Conservation (phyloP, 2,329 filamentous ascomycete genomes). For the Albifimbria verrucaria region DNA sequence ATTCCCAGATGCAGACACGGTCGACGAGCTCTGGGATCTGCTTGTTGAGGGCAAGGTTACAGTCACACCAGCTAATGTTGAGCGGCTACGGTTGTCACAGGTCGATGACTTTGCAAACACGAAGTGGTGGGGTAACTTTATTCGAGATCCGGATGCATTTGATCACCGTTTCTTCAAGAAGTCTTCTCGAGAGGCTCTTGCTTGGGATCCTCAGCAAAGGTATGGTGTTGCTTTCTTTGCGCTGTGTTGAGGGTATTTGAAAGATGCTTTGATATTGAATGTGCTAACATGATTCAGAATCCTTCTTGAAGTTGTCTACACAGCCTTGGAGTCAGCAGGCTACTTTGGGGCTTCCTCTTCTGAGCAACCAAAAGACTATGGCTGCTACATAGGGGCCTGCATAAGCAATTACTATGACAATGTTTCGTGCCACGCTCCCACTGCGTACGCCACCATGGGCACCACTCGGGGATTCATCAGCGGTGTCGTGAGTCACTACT, state of each 20-base stretch:
- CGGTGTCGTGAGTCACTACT: conserved; percentile 31
- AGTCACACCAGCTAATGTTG: too few species aligned
- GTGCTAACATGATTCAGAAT: not conserved
- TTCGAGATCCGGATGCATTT: not conserved
- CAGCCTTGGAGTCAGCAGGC: not conserved
- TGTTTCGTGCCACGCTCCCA: conserved; percentile 29
- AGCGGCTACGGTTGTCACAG: not conserved
- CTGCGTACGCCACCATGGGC: conserved; percentile 35
- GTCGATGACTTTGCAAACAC: not conserved
- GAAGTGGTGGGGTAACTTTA: not conserved
- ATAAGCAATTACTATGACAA: conserved; percentile 38
- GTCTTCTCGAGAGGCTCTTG: not conserved
- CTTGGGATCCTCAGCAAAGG: not conserved
- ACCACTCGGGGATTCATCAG: conserved; percentile 26
- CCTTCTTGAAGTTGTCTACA: not conserved
- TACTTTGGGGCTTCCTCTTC: not conserved
- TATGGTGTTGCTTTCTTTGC: not conserved
- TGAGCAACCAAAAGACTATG: not conserved
- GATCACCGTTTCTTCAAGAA: not conserved
- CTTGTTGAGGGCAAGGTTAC: not conserved
- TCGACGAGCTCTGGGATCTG: conserved; percentile 3
- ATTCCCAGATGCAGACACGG: conserved; percentile 1
- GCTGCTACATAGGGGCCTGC: not conserved
- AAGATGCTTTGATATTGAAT: too few species aligned
- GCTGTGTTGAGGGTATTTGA: not conserved